Evolutionary conservation across 2,329 filamentous ascomycete genomes (phyloP), one percentile per base, ranked within the genome.

Genomic region (Ilyonectria sp.): DNA sequence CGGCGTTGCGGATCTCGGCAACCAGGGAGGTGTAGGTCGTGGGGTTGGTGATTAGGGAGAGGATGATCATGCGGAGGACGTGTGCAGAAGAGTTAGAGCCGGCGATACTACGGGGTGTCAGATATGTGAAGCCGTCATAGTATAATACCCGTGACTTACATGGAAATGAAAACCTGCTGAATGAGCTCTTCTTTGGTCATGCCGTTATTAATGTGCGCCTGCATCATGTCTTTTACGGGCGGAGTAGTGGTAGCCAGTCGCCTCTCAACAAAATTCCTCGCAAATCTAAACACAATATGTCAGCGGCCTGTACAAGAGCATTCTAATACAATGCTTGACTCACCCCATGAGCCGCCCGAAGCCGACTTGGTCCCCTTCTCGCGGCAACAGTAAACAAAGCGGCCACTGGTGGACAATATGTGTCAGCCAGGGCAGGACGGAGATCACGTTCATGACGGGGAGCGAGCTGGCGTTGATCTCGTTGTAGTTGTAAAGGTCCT

Each of bases 11-110:
- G 23, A 90, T 81, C 73, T 89, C 87, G 19, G 76, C 55, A 1
- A 79, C 70, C 1, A 89, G 74, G 5, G 69, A 68, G 2, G 71
- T 59, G 70, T 87, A 84, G 11, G 87, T 80, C 0, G 71, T 76
- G 2, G 80, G 78, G 23, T 84, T 81, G 43, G 84, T 86, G 44
- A 85, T 82, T 46, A 89, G 76, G 65, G 86, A 84, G 37, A 89
- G 82, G 46, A 90, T 65, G 5, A 82, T 87, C 67, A 85, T 81
- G 3, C 87, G 85, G 2, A 90, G 79, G 1, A 84, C 83, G 0
- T 85, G 86, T 0, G 88, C 88, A 0, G 88, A 89, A 0, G 88
- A 89, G 77, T 90, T 88, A 21, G 88, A 89, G 29, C 89, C 89
- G 17, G 88, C 87, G 73, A 89, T 87, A 69, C 86, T 88, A 47